Conservation (phyloP, 1,139 yeast genomes). For the Pichia sp. region DNA sequence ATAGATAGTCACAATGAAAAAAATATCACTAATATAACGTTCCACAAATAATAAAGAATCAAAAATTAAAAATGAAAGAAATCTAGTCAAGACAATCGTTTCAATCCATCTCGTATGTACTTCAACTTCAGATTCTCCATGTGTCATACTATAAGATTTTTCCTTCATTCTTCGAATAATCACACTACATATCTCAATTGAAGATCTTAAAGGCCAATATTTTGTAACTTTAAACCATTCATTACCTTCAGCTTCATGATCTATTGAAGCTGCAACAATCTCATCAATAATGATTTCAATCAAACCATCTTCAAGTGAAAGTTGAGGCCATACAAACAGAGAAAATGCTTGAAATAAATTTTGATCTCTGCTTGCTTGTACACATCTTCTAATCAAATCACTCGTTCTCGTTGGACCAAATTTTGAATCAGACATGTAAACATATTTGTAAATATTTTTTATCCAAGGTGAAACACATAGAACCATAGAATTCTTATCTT, state of each 20-base stretch:
- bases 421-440: conserved; percentile 46
- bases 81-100: conserved; percentile 58
- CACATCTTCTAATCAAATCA: conserved; percentile 55
- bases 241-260: conserved; percentile 64
- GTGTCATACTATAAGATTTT: conserved; percentile 21
- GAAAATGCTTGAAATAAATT: conserved; percentile 41
- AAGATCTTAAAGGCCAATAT: conserved; percentile 57
- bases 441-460: conserved; percentile 54
- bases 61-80: conserved; percentile 63
- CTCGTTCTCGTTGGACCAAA: conserved; percentile 57
- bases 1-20: conserved; percentile 61
- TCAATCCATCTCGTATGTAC: conserved; percentile 60
- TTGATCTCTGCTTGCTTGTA: conserved; percentile 47
- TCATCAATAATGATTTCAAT: conserved; percentile 61
- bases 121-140: conserved; percentile 24
- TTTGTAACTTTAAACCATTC: conserved; percentile 60
- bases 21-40: conserved; percentile 63
- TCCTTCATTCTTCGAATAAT: conserved; percentile 38
- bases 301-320: conserved; percentile 56
- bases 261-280: conserved; percentile 65
- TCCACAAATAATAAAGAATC: conserved; percentile 63
- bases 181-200: conserved; percentile 65
- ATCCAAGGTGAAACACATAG: conserved; percentile 73
- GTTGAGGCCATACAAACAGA: conserved; percentile 62
- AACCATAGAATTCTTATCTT: conserved; percentile 36